Evolutionary conservation across 805 yeast genomes (phyloP), one percentile per base, ranked within the genome.

Genomic region (Saccharomyces mikatae): DNA sequence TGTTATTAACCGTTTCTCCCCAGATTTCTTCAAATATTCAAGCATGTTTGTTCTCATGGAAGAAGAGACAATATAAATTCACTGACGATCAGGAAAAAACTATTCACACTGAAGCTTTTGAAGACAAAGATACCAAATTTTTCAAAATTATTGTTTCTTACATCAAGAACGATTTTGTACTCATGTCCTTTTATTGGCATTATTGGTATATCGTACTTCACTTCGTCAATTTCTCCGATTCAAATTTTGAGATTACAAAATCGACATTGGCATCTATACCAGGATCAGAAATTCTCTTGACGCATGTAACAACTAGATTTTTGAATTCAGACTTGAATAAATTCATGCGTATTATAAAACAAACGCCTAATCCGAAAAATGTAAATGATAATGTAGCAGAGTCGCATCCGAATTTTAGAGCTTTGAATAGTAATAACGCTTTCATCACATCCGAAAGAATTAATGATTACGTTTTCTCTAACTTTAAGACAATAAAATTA

Each of bases 131-230:
- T 47, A 51, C 58, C 2, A 60, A 55, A 52, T 60, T 55, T 49
- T 67, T 64, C 53, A 61, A 57, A 53, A 60, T 68, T 22, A 58
- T 69, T 17, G 59, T 67, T 11, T 68, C 72, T 6, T 68, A 69
- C 41, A 53, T 69, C 52, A 61, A 62, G 41, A 65, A 67, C 52
- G 67, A 66, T 52, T 49, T 58, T 4, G 55, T 62, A 9, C 66
- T 66, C 41, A 52, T 58, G 46, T 62, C 67, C 21, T 69, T 69
- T 53, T 63, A 66, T 49, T 69, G 67, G 66, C 69, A 69, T 55
- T 68, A 65, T 55, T 68, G 71, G 71, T 57, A 55, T 46, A 65
- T 68, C 14, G 55, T 63, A 11, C 47, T 64, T 21, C 54, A 53
- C 6, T 52, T 41, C 14, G 47, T 56, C 3, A 36, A 36, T 4